Conservation (phyloP, 495 filamentous ascomycete genomes). For the Hypoxylon subgilvum region DNA sequence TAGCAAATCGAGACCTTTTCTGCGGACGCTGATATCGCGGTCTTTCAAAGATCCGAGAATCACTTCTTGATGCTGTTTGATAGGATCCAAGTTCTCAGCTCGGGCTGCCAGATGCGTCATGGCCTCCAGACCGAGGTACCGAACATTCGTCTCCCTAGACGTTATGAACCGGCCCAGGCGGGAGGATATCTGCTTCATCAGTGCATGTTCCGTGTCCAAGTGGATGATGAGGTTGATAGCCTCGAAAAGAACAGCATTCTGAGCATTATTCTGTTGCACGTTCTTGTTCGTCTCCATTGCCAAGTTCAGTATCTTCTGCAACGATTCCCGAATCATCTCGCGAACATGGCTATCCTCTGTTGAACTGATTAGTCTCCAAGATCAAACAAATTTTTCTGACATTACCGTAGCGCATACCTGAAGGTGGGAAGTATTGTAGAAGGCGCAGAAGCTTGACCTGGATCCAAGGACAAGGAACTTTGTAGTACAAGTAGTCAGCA, state of each 20-base stretch:
- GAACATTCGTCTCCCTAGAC: slow-evolving; percentile 95
- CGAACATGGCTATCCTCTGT: slow-evolving; percentile 90
- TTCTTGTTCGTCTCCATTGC: slow-evolving; percentile 96
- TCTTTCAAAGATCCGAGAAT: slow-evolving; percentile 94
- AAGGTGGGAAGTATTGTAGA: slow-evolving; percentile 95
- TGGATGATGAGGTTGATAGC: slow-evolving; percentile 99
- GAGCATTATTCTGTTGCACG: slow-evolving; percentile 98
- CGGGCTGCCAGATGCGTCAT: slow-evolving; percentile 98
- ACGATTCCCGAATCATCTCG: slow-evolving; percentile 87
- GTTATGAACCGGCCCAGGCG: slow-evolving; percentile 95
- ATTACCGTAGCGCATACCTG: slow-evolving; percentile 64
- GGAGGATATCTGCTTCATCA: slow-evolving; percentile 97
- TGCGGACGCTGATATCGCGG: slow-evolving; percentile 93
- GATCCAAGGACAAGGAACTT: slow-evolving; percentile 98
- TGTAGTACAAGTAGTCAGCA: slow-evolving; percentile 95
- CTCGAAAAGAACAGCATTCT: slow-evolving; percentile 97
- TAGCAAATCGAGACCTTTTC: slow-evolving; percentile 92
- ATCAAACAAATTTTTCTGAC: not conserved
- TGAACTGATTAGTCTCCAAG: slow-evolving; percentile 24
- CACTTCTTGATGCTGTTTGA: slow-evolving; percentile 96
- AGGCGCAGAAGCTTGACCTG: slow-evolving; percentile 92
- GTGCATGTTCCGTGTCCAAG: slow-evolving; percentile 91
- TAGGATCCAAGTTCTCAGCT: slow-evolving; percentile 92
- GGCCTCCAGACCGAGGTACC: slow-evolving; percentile 94
- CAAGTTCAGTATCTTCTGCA: slow-evolving; percentile 86